Percentiles rank a stretch among this genome's conserved stretches.
Conservation (phyloP, 108 stramenopile species). For the Fragilaria radians region DNA sequence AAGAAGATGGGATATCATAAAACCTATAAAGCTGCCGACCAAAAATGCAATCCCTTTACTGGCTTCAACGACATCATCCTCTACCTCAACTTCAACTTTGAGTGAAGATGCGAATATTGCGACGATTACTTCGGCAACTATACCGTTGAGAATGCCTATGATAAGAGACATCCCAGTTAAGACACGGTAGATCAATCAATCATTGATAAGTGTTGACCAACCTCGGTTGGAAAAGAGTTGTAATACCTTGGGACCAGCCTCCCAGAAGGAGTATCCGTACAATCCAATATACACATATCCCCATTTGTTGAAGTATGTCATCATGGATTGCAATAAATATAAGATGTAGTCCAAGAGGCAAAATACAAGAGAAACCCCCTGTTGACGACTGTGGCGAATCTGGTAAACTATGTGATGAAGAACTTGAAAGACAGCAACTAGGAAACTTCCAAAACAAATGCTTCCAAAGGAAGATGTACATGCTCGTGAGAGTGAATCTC, state of each 20-base stretch:
- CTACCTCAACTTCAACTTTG: neutral
- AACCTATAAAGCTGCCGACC: neutral
- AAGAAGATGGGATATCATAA: constrained; percentile 36
- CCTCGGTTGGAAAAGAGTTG: constrained; percentile 48
- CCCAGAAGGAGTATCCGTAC: constrained; percentile 69
- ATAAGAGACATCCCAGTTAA: constrained; percentile 36
- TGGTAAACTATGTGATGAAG: constrained; percentile 23
- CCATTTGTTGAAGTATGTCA: constrained; percentile 61
- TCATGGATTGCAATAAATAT: constrained; percentile 26
- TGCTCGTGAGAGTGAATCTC: constrained; percentile 39
- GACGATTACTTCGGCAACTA: constrained; percentile 16
- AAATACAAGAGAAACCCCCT: constrained; percentile 10
- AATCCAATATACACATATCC: constrained; percentile 52
- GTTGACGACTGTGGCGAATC: constrained; percentile 15
- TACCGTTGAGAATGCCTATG: constrained; percentile 49
- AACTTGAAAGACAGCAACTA: constrained; percentile 59
- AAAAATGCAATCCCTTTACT: no score
- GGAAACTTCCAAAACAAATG: constrained; percentile 73
- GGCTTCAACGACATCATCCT: neutral
- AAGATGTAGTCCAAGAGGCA: constrained; percentile 46
- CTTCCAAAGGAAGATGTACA: constrained; percentile 56
- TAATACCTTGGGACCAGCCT: constrained; percentile 55
- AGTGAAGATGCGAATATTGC: neutral
- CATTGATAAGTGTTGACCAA: constrained; percentile 59
- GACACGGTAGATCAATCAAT: constrained; percentile 40